Conservation (phyloP, 2,329 filamentous ascomycete genomes). For the Arthrobotrys entomopaga region DNA sequence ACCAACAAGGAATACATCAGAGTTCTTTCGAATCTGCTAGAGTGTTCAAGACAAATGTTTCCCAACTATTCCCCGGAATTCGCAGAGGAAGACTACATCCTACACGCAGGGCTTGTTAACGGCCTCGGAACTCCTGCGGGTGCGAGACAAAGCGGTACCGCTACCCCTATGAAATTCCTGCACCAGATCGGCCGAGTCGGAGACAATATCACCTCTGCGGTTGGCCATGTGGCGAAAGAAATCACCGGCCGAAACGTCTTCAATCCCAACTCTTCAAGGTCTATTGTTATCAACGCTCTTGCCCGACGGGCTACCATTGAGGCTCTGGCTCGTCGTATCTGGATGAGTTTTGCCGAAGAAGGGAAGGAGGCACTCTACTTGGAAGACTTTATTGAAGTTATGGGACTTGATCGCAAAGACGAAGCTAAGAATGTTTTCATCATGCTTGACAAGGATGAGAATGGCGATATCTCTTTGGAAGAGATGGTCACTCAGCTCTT, state of each 20-base stretch:
- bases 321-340: constrained; percentile 83
- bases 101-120: constrained; percentile 79
- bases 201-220: constrained; percentile 91
- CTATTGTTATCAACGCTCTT: constrained; percentile 85
- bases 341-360: constrained; percentile 98
- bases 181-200: constrained; percentile 81
- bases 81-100: constrained; percentile 87
- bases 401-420: constrained; percentile 76
- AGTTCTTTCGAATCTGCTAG: constrained; percentile 84
- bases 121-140: constrained; percentile 60
- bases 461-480: constrained; percentile 92
- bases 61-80: constrained; percentile 94
- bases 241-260: constrained; percentile 93
- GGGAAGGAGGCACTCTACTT: constrained; percentile 80
- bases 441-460: constrained; percentile 83
- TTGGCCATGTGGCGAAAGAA: constrained; percentile 92
- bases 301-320: constrained; percentile 86
- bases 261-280: constrained; percentile 89
- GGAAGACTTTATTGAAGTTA: constrained; percentile 87
- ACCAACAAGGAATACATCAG: constrained; percentile 87
- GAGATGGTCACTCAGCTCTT: constrained; percentile 92
- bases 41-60: constrained; percentile 87
- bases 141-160: constrained; percentile 70
- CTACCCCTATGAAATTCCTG: constrained; percentile 80
- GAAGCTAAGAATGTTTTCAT: constrained; percentile 88